Evolutionary conservation across 2,329 filamentous ascomycete species (phyloP).

Genomic region (Cercospora citrullina): DNA sequence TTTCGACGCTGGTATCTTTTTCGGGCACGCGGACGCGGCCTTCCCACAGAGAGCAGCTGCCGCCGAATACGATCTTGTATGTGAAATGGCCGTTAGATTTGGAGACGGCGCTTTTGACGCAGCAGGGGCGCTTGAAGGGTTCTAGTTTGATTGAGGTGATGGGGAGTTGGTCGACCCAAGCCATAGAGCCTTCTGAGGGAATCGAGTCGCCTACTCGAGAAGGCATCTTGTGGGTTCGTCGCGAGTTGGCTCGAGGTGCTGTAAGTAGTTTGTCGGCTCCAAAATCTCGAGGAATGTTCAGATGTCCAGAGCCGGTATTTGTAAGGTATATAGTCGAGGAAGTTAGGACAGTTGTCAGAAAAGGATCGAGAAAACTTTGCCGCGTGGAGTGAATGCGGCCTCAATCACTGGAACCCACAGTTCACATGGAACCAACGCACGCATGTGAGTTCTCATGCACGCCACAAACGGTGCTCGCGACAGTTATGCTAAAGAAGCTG

Average conservation of each 20-base stretch:
- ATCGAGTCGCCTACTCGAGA: neutral
- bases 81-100: constrained; percentile 1
- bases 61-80: neutral
- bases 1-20: neutral
- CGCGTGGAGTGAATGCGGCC: neutral
- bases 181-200: neutral
- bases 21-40: constrained; percentile 31
- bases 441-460: neutral
- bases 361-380: neutral
- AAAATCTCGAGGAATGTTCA: neutral
- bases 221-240: neutral
- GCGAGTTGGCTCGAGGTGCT: neutral
- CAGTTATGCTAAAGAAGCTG: neutral
- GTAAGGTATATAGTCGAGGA: neutral
- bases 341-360: neutral
- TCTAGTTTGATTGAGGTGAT: neutral
- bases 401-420: neutral
- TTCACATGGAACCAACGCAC: neutral
- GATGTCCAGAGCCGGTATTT: neutral
- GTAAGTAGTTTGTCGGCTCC: neutral
- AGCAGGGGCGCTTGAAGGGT: neutral
- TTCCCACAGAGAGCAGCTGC: constrained; percentile 34
- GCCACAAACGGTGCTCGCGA: neutral
- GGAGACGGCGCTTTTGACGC: neutral
- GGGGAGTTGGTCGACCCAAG: neutral